Percentiles rank a stretch among this genome's conserved stretches.
Conservation (phyloP, 129 eudicot species). For the Gnaphalium uliginosum region DNA sequence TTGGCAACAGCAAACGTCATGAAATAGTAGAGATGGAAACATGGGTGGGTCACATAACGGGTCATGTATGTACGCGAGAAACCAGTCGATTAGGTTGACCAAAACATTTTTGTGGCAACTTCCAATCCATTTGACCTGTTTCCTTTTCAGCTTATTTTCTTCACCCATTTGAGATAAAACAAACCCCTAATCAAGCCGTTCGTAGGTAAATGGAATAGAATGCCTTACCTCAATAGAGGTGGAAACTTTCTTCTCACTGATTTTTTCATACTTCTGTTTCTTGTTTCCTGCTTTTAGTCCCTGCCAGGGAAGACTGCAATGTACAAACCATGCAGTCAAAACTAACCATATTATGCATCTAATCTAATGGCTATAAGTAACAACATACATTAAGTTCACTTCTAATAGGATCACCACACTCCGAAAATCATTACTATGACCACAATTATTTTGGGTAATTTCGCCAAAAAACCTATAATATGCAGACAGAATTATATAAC, state of each 20-base stretch:
- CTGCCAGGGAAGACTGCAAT: conserved; percentile 93
- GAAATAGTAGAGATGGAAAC: neutral
- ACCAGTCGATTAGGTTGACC: neutral
- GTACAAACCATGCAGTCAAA: conserved; percentile 19
- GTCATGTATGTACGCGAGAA: neutral
- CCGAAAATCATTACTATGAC: neutral
- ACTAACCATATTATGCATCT: conserved; percentile 7
- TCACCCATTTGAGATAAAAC: neutral
- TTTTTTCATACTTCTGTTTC: conserved; percentile 93
- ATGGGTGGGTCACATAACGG: neutral
- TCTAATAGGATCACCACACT: neutral
- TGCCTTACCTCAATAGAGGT: conserved; percentile 89
- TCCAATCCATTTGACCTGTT: neutral
- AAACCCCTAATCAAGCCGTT: neutral
- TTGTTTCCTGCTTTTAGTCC: conserved; percentile 97
- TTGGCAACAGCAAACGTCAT: neutral
- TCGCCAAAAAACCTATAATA: neutral
- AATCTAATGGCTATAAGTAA: conserved; percentile 1
- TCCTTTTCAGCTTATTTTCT: neutral
- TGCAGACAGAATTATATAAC: neutral
- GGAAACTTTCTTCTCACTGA: conserved; percentile 88
- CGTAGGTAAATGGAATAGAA: neutral
- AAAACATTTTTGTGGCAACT: neutral
- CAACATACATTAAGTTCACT: neutral
- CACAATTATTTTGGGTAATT: neutral